phyloP scores from a whole-genome alignment of 331 rosid species.

The Malus hybrid region DNA sequence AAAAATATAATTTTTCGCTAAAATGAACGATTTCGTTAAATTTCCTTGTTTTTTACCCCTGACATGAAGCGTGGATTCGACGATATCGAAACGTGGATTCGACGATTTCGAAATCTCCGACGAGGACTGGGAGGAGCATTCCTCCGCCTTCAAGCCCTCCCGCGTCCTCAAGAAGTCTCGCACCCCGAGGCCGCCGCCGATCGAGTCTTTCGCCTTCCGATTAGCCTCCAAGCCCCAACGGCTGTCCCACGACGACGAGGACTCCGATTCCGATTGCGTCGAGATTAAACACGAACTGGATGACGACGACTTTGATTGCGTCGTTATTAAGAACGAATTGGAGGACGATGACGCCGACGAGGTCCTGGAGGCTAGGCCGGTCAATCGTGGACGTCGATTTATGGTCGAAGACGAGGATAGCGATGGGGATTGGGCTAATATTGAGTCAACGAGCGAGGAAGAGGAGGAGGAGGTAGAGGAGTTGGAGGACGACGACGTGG shows the following conservation, averaged over 20 bases:
- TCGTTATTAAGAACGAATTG: no score
- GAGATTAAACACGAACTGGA: no score
- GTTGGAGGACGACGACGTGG: constrained; percentile 48
- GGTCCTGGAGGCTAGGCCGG: constrained; percentile 2
- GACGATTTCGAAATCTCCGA: constrained; percentile 72
- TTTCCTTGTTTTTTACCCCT: not conserved
- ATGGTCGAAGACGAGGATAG: constrained; percentile 74
- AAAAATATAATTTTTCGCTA: no score
- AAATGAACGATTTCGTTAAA: no score
- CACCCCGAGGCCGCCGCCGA: constrained; percentile 45
- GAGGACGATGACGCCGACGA: no score
- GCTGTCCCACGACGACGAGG: no score
- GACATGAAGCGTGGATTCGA: constrained; percentile 74
- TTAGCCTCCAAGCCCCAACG: not conserved
- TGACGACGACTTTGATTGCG: no score
- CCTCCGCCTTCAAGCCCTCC: constrained; percentile 83
- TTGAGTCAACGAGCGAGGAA: constrained; percentile 42
- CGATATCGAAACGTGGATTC: constrained; percentile 52
- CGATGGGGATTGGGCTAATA: constrained; percentile 24
- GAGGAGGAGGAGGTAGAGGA: constrained; percentile 26
- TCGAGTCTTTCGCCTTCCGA: constrained; percentile 67
- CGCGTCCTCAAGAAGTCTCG: constrained; percentile 46
- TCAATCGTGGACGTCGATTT: constrained; percentile 63
- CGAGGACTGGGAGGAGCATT: constrained; percentile 84
- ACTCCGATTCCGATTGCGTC: no score